A percentile compares a stretch with the other conserved stretches of the same genome.
phyloP scores from a whole-genome alignment of 371 early-diverging fungal genomes.

The Mucor sp. region DNA sequence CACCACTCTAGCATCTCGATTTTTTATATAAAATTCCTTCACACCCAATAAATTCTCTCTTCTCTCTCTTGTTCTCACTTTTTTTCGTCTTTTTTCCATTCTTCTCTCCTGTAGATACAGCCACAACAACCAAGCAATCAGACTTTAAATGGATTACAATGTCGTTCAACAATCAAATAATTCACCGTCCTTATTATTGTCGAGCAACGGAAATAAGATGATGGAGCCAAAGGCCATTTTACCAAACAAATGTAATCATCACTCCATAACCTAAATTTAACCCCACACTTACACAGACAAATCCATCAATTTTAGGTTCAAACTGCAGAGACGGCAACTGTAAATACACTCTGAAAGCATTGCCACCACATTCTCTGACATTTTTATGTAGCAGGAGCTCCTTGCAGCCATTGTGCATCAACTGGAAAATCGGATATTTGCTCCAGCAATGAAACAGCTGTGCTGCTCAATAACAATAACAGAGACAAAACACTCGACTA shows the following conservation, averaged over 20 bases:
- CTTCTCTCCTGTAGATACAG: background rate
- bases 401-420: slow-evolving; percentile 10
- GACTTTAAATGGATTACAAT: background rate
- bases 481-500: background rate
- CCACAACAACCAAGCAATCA: background rate
- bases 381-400: background rate
- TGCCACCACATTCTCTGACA: background rate
- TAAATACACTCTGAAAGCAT: background rate
- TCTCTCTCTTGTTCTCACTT: background rate
- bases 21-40: background rate
- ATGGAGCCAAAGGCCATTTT: background rate
- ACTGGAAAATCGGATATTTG: slow-evolving; percentile 9
- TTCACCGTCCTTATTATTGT: background rate
- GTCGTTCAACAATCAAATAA: slow-evolving; percentile 1
- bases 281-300: background rate
- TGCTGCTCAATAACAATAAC: background rate
- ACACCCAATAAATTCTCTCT: background rate
- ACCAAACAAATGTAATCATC: slow-evolving; percentile 4
- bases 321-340: background rate
- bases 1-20: background rate
- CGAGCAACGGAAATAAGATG: slow-evolving; percentile 2
- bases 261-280: background rate
- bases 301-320: slow-evolving; percentile 3
- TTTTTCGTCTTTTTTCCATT: background rate
- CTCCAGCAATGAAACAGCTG: background rate